Evolutionary conservation across 2,329 filamentous ascomycete species (phyloP), one percentile per base, ranked within the genome.

Genomic region (Spiromastix sp.): DNA sequence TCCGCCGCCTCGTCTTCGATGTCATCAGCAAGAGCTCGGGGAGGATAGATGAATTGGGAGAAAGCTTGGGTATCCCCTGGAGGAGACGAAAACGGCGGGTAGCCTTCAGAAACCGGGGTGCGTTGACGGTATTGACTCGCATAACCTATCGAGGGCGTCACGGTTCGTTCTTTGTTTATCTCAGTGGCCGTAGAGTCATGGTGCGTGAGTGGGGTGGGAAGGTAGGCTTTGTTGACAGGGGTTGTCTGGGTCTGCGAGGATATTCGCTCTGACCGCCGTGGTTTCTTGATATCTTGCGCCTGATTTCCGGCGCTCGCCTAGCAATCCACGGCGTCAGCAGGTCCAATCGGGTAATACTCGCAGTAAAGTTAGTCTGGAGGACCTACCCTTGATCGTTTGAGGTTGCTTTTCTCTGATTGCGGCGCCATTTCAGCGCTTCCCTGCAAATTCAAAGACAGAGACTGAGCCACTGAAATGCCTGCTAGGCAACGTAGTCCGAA

Each of bases 1-100:
- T 93, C 83, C 30, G 74, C 72, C 39, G 73, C 75, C 61, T 94
- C 86, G 53, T 94, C 83, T 43, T 87, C 75, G 3, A 93, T 83
- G 38, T 93, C 85, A 43, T 87, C 83, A 8, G 79, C 79, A 30
- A 89, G 71, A 17, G 75, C 72, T 39, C 74, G 66, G 18, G 85
- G 75, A 2, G 81, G 78, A 45, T 85, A 79, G 24, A 84, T 63
- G 50, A 81, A 83, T 61, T 98, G 91, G 5, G 84, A 87, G 42
- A 85, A 77, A 0, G 78, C 71, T 54, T 87, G 83, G 0, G 82
- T 87, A 50, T 85, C 84, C 45, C 78, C 73, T 0, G 81, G 81
- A 4, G 84, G 84, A 15, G 74, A 77, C 3, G 72, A 74, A 4
- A 71, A 56, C 24, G 63, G 61, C 34, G 56, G 50, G 9, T 50